Base-by-base conservation (phyloP, 2,329 filamentous ascomycete genomes). In the Chalara sp. region DNA sequence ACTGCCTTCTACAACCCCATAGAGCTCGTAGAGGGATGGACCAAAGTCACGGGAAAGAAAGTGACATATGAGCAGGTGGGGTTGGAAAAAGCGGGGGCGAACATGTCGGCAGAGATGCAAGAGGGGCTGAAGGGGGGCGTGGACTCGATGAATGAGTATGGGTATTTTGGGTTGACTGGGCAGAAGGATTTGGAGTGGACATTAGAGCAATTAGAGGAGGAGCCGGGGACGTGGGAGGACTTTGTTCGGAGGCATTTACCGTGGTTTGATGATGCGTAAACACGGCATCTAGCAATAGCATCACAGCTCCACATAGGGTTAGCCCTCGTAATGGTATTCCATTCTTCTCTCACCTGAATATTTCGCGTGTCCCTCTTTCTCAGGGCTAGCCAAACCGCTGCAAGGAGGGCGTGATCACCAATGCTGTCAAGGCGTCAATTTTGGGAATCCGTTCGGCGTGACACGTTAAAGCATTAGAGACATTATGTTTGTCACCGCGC, bases 31-130 rank as follows among this genome's bases (percentile, higher is more conserved):
- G 57, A 54, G 6, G 59, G 61, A 12, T 57, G 72, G 46, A 58
- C 53, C 1, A 66, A 60, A 47, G 60, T 63, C 3, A 66, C 63
- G 5, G 69, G 69, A 1, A 70, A 67, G 57, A 53, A 32, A 28
- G n/a, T n/a, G n/a, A n/a, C n/a, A 21, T 58, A 53, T 37, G 47
- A 51, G n/a, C 47, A 53, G 43, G n/a, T 52, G 31, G 84, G 83
- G 0, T 78, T 83, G 54, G 73, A 80, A 1, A 72, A 82, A 59
- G 79, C 81, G 5, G 88, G 84, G 30, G n/a, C n/a, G n/a, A n/a
- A n/a, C n/a, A n/a, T 54, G 46, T 43, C 52, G 6, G 33, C 32
- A 32, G 47, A 44, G 7, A 46, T 51, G 48, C 43, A 42, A 13
- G 12, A 42, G 8, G 43, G 47, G 35, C 35, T 48, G 33, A 56